Base-by-base conservation (phyloP, 73 alveolate genomes). In the Tetrahymena thermophila region DNA sequence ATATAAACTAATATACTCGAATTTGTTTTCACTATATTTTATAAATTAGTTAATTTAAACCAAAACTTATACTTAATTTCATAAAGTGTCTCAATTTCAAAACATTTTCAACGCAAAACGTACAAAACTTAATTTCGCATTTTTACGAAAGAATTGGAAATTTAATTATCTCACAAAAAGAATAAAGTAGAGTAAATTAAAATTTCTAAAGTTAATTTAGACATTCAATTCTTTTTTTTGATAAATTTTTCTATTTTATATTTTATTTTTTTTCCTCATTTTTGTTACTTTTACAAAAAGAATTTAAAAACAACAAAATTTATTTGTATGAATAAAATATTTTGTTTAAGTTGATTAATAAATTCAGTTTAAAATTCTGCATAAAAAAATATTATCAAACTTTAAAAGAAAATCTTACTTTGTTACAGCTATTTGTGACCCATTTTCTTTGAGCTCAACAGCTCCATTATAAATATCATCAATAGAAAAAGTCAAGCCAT, bases 341-440 rank as follows among this genome's bases (percentile, higher is more conserved):
- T 40, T 40, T 37, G 42, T 37, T 37, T 37, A 4, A 6, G 6
- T n/a, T n/a, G n/a, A n/a, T n/a, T n/a, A n/a, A n/a, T n/a, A n/a
- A n/a, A n/a, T n/a, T n/a, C n/a, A n/a, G n/a, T n/a, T n/a, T n/a
- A n/a, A n/a, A n/a, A n/a, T n/a, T n/a, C n/a, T n/a, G n/a, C n/a
- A n/a, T n/a, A n/a, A n/a, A n/a, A n/a, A n/a, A n/a, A n/a, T 40
- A 6, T 40, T 40, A 40, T 40, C 15, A 7, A 40, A 40, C 15
- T 6, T 6, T 40, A 31, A 1, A 31, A 71, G 2, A 23, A 71
- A 71, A 23, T 0, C 37, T 28, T 71, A 71, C 89, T 98, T 98
- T 25, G 98, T 98, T 34, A 99, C 99, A 31, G 97, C 96, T 13
- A 98, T 96, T 84, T 97, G 94, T 42, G 97, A 94, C 31, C 99